phyloP scores from a whole-genome alignment of 1,284 basidiomycete species.

The Apiotrichum sp. region DNA sequence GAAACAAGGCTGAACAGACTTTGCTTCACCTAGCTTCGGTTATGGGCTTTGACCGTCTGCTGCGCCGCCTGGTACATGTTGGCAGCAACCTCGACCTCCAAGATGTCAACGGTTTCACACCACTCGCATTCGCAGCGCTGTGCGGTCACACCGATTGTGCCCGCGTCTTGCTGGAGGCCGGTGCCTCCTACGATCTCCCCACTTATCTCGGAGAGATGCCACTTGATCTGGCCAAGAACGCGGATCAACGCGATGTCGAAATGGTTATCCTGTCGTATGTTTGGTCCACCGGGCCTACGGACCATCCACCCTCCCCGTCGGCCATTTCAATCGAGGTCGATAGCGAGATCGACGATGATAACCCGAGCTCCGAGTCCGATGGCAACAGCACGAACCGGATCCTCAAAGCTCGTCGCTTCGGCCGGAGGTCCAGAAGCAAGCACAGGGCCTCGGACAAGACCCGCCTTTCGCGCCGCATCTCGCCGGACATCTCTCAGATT shows the following conservation, averaged over 20 bases:
- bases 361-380: slow-evolving; percentile 39
- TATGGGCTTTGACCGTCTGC: slow-evolving; percentile 68
- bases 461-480: background rate
- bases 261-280: slow-evolving; percentile 43
- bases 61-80: slow-evolving; percentile 64
- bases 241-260: slow-evolving; percentile 51
- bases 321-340: slow-evolving; percentile 6
- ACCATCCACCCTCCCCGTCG: slow-evolving; percentile 2
- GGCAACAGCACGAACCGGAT: slow-evolving; percentile 16
- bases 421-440: slow-evolving; percentile 15
- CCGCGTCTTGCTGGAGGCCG: slow-evolving; percentile 63
- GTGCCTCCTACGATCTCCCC: slow-evolving; percentile 71
- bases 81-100: slow-evolving; percentile 74
- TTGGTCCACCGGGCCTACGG: slow-evolving; percentile 29
- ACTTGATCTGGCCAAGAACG: slow-evolving; percentile 64
- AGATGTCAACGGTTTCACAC: slow-evolving; percentile 85
- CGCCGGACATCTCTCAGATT: slow-evolving; percentile 3
- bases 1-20: slow-evolving; percentile 62
- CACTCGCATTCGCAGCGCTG: slow-evolving; percentile 79
- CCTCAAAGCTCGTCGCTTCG: slow-evolving; percentile 6
- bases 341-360: slow-evolving; percentile 44
- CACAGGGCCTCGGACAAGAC: slow-evolving; percentile 1
- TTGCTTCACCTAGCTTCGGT: slow-evolving; percentile 81
- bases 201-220: slow-evolving; percentile 72
- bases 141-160: slow-evolving; percentile 62